A percentile compares a stretch with the other conserved stretches of the same genome.
phyloP scores from a whole-genome alignment of 148 eudicot genomes.

The Amaranthus palmeri region DNA sequence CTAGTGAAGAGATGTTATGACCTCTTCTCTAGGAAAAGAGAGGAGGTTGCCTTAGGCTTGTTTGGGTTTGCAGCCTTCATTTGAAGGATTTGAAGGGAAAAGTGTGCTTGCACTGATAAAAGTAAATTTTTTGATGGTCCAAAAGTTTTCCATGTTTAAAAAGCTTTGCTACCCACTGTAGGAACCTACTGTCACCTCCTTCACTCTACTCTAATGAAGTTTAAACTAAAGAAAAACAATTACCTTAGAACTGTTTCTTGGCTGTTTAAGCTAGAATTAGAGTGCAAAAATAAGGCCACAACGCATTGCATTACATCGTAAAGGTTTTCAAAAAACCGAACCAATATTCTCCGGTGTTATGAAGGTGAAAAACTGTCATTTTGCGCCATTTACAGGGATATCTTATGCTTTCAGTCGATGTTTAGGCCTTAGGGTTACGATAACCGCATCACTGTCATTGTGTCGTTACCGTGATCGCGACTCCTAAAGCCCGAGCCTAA shows the following conservation, averaged over 20 bases:
- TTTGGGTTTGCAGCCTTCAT: constrained; percentile 9
- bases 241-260: not conserved
- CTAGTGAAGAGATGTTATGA: not conserved
- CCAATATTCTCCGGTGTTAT: too few species aligned
- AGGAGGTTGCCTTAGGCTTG: not conserved
- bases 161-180: not conserved
- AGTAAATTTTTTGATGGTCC: constrained; percentile 1
- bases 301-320: too few species aligned
- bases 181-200: not conserved
- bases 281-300: too few species aligned
- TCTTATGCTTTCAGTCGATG: too few species aligned
- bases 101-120: not conserved
- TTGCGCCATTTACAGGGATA: too few species aligned
- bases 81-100: not conserved
- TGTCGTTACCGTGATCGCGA: too few species aligned
- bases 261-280: not conserved
- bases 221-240: not conserved
- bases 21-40: not conserved
- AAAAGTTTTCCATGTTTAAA: not conserved
- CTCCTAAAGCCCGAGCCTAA: not conserved
- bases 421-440: too few species aligned
- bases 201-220: not conserved
- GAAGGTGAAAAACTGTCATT: too few species aligned
- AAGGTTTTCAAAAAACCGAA: too few species aligned
- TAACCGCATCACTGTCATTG: too few species aligned